These are phyloP conservation scores for Pseudozyma tsukubaensis DNA, from an alignment of 1,284 basidiomycete genomes.

Conservation along the genomic window DNA sequence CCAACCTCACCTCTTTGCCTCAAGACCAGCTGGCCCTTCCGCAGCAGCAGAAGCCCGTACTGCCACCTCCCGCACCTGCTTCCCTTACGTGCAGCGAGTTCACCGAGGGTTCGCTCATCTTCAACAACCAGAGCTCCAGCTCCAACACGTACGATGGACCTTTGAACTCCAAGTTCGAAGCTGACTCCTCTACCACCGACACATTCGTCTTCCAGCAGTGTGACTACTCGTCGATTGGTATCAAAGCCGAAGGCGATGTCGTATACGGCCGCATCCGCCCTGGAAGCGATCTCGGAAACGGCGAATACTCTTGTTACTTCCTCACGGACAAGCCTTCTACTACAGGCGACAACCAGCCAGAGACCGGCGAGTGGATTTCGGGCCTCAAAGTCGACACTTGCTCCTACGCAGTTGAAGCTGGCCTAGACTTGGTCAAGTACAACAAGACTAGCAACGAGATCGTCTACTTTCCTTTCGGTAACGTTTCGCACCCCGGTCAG, in stretches of 20 bases:
- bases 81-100: constrained; percentile 9
- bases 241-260: constrained; percentile 4
- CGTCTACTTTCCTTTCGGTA: constrained; percentile 9
- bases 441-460: constrained; percentile 19
- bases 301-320: constrained; percentile 21
- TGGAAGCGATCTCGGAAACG: constrained; percentile 6
- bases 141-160: constrained; percentile 23
- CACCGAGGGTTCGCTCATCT: constrained; percentile 17
- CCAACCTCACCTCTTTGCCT: constrained; percentile 15
- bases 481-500: not conserved
- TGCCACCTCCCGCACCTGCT: constrained; percentile 7
- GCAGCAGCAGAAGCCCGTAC: not conserved
- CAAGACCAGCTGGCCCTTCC: not conserved
- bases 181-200: constrained; percentile 11
- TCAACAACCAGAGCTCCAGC: constrained; percentile 23
- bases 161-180: constrained; percentile 20
- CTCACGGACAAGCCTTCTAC: not conserved
- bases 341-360: not conserved
- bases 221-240: constrained; percentile 20
- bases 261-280: constrained; percentile 35
- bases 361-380: constrained; percentile 6
- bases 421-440: constrained; percentile 13
- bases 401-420: constrained; percentile 1
- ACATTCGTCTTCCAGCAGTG: constrained; percentile 36
- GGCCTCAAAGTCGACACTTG: constrained; percentile 15